Base-by-base conservation (phyloP, 331 rosid species). In the Erythrophleum ivorense region DNA sequence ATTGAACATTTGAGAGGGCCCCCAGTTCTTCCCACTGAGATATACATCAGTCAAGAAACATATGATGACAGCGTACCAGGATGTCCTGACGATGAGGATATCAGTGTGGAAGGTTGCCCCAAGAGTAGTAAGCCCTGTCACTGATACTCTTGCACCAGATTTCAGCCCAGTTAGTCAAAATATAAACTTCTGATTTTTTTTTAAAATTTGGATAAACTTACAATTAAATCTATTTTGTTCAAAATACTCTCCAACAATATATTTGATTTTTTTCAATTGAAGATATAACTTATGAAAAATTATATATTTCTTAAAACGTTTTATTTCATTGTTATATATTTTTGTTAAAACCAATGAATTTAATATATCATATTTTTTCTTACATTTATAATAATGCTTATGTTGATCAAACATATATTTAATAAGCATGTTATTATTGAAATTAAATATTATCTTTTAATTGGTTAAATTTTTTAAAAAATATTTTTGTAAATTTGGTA, bases 1-100 rank as follows among this genome's bases (percentile, higher is more conserved):
- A 86, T 89, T 58, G 41, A 65, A 71, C 86, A 57, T 40, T 33
- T 84, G 78, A 82, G 91, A 82, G 83, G 46, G 68, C 88, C 85
- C n/a, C 78, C 55, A 8, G 55, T 46, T 8, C 24, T 24, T 5
- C 62, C 62, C 4, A 40, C 49, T n/a, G 82, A 85, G n/a, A 78
- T 67, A 38, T 15, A 31, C 21, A 43, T 40, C 71, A 85, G 52
- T 34, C 82, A 18, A 29, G 85, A 80, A 46, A 73, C 63, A 71
- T 74, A 60, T 24, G 41, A 77, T 18, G 80, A 65, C 16, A 78
- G 77, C 29, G 46, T 77, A 49, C 82, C 84, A 76, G 82, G 80
- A 36, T 46, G 19, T 73, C 77, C 83, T 33, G 74, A 71, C 11
- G 86, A 85, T 24, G 68, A 34, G 18, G 82, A 83, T 3, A 70